Base-by-base conservation (phyloP, 495 filamentous ascomycete species). In the Immersiella caudata region DNA sequence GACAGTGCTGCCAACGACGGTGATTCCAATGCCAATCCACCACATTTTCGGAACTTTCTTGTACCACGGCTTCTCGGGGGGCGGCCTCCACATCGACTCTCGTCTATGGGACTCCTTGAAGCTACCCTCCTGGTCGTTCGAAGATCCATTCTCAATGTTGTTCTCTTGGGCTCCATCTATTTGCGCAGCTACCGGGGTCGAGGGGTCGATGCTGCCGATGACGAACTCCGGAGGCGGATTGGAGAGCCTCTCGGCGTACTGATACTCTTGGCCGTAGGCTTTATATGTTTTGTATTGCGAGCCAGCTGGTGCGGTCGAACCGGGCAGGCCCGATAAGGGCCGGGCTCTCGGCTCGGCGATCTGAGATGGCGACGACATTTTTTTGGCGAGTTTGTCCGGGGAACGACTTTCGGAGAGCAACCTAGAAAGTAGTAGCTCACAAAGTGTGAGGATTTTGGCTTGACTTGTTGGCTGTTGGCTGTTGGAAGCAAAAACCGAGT, bases 141-240 rank as follows among this genome's bases (percentile, higher is more conserved):
- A 6, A 6, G 8, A 8, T 20, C 16, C 29, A 57, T 60, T 35
- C 20, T 33, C 7, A 52, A 24, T 24, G 56, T 12, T 6, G 6
- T 27, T 25, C 49, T 68, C 68, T n/a, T 60, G 33, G n/a, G 56
- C 50, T 22, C 67, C 70, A 29, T 70, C 64, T 22, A 7, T 51
- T 25, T 60, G 56, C 14, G 52, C 25, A 20, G 54, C 21, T 16
- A 46, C 51, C 24, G 54, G 62, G n/a, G 55, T 46, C 16, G 59
- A 11, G 55, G 25, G 12, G 35, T 36, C 21, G 26, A 12, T 56
- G 20, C 25, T 49, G 66, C 50, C 55, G 22, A 70, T 36, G 18
- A 74, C 56, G 9, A 76, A 36, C 66, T 74, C 72, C 6, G 74
- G 74, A 11, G 52, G 67, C 2, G 74, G 74, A 25, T 76, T 76